Evolutionary conservation across 2,329 filamentous ascomycete genomes (phyloP).

Genomic region (Dothistroma pini): DNA sequence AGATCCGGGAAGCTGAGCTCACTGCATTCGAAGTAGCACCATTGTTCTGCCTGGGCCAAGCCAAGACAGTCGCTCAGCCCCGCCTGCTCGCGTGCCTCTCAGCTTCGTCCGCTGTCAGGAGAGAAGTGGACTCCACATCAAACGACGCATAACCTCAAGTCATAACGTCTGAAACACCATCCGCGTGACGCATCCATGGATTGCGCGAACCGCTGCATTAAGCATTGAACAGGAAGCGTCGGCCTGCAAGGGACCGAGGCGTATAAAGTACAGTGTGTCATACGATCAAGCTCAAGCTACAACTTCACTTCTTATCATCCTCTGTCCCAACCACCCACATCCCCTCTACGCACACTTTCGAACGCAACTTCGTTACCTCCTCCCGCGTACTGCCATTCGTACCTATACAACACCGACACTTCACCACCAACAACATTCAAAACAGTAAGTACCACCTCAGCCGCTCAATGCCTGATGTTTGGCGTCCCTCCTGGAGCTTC

Average conservation of each 20-base stretch:
- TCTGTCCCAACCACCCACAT: neutral
- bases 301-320: neutral
- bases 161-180: neutral
- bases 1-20: neutral
- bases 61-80: neutral
- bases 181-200: neutral
- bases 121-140: neutral
- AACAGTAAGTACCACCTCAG: conserved; percentile 2
- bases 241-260: no score
- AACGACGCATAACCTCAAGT: neutral
- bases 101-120: neutral
- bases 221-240: neutral
- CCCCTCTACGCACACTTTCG: neutral
- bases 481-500: neutral
- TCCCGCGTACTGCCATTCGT: neutral
- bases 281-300: neutral
- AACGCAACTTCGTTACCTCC: neutral
- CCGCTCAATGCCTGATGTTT: neutral
- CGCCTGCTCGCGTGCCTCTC: neutral
- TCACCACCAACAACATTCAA: neutral
- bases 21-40: neutral
- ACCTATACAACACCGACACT: neutral
- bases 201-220: neutral
- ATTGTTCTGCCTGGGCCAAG: neutral
- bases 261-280: neutral